A percentile compares a stretch with the other conserved stretches of the same genome.
Evolutionary conservation across 176 grass and related monocot genomes (phyloP).

Genomic region (Paspalum vaginatum): DNA sequence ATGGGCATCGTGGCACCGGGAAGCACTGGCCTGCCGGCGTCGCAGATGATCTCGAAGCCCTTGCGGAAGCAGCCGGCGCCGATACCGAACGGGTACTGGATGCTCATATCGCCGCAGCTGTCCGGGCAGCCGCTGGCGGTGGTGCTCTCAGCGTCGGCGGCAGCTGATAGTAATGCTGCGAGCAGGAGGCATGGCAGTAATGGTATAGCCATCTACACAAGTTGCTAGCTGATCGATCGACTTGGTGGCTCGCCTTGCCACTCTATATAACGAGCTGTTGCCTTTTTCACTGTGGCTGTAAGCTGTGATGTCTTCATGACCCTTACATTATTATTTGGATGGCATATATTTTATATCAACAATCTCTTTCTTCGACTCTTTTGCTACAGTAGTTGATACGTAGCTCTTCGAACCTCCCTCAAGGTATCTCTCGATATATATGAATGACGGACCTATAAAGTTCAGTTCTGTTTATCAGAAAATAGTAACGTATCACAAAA

Average conservation of each 20-base stretch:
- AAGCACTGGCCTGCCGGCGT: background rate
- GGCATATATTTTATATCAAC: background rate
- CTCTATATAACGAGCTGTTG: background rate
- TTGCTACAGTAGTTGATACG: background rate
- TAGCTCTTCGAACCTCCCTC: too few relatives aligned
- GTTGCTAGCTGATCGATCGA: background rate
- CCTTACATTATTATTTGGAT: background rate
- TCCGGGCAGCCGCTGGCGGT: conserved; percentile 18
- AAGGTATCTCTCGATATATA: too few relatives aligned
- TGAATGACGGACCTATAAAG: too few relatives aligned
- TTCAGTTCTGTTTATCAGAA: too few relatives aligned
- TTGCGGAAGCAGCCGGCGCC: conserved; percentile 6
- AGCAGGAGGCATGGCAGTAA: background rate
- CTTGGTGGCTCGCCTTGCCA: background rate
- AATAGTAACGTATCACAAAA: too few relatives aligned
- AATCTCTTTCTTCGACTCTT: background rate
- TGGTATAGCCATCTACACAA: background rate
- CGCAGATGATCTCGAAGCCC: conserved; percentile 46
- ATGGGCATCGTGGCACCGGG: background rate
- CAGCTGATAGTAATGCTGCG: background rate
- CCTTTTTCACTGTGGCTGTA: background rate
- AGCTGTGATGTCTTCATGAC: background rate
- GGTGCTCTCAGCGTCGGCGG: background rate
- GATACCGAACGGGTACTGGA: conserved; percentile 59
- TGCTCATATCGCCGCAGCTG: conserved; percentile 44